A percentile compares a stretch with the other conserved stretches of the same genome.
Conservation (phyloP, 2,329 filamentous ascomycete genomes). For the Raffaelea albimanens region DNA sequence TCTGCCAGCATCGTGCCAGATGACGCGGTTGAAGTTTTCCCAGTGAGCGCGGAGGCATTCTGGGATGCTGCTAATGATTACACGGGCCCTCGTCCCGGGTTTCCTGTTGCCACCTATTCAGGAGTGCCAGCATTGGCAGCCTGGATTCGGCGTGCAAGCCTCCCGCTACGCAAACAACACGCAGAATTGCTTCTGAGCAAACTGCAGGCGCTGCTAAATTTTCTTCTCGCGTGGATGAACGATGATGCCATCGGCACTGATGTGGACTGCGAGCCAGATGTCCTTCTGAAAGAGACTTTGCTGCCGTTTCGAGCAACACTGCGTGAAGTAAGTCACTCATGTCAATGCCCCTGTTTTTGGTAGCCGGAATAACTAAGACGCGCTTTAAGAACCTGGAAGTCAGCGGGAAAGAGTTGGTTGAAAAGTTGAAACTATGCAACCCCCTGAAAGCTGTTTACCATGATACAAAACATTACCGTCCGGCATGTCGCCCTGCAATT, state of each 20-base stretch:
- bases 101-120: background rate
- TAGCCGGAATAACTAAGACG: background rate
- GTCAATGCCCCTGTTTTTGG: too few relatives aligned
- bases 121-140: conserved; percentile 6
- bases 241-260: background rate
- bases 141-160: conserved; percentile 5
- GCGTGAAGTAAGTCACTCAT: background rate
- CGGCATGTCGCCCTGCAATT: background rate
- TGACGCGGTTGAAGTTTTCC: conserved; percentile 1
- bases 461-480: background rate
- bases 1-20: background rate
- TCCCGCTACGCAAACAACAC: conserved; percentile 3
- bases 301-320: background rate
- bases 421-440: conserved; percentile 1
- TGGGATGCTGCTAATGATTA: background rate
- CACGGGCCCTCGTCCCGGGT: background rate
- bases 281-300: background rate
- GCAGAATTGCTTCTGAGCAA: conserved; percentile 3
- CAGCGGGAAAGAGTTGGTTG: background rate
- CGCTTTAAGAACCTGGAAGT: background rate
- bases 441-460: background rate
- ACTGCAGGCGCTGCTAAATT: conserved; percentile 2
- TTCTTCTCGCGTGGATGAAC: background rate
- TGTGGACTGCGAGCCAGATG: background rate
- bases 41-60: conserved; percentile 6